Evolutionary conservation across 2,329 filamentous ascomycete genomes (phyloP), one percentile per base, ranked within the genome.

Genomic region (Stagonosporopsis tanaceti): DNA sequence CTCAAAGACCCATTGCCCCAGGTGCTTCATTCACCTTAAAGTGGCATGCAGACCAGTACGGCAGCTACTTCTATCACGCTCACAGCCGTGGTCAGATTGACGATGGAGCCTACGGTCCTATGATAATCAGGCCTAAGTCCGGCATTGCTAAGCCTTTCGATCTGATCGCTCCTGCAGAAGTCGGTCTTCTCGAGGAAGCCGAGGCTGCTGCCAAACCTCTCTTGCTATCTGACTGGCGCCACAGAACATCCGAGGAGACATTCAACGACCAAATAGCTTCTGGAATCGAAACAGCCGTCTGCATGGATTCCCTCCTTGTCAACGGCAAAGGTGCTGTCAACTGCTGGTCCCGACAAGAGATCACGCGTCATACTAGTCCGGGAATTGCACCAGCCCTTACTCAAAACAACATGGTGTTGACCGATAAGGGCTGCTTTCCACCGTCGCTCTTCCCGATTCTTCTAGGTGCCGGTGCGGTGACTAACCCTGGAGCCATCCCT

Each of bases 51-150:
- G 78, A 77, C 0, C 80, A 85, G 52, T 82, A 84, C 62, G 87
- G 87, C 3, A 82, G 80, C 39, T 86, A 85, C 71, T 87, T 83
- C 78, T 89, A 88, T 62, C 86, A 88, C 71, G 80, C 84, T 0
- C 86, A 89, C 64, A 78, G 79, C 24, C 74, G 77, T 1, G 80
- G 80, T 1, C 85, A 87, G 59, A 78, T 88, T 14, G 82, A 86
- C 55, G 86, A 89, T 62, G 87, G 87, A 0, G 73, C 87, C 11
- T 85, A 82, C 47, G 87, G 86, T 0, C 73, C 85, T 2, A 82
- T 89, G 1, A 66, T 83, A 9, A 83, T 88, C 53, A 62, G 76
- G 27, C 61, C 75, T 0, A 65, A 69, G 17, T 64, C 76, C 27
- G 66, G 76, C 8, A 67, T 73, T 4, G 59, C 67, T 1, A 79